Percentiles rank a stretch among this genome's conserved stretches.
These are phyloP conservation scores for Calonectria honghensis DNA, from an alignment of 2,329 filamentous ascomycete species.

Conservation along the genomic window DNA sequence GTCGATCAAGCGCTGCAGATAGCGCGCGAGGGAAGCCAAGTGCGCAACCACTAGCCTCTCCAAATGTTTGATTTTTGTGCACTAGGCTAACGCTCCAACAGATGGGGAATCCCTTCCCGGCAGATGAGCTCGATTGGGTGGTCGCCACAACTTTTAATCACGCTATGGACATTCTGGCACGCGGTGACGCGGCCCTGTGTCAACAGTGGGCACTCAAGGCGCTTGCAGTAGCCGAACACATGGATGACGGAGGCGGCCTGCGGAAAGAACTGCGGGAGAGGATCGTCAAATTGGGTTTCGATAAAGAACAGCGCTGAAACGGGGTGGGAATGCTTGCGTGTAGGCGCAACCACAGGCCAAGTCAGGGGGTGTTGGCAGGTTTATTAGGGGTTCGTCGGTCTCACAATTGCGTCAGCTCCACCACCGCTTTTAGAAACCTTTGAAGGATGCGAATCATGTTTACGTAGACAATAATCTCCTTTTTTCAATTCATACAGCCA, in stretches of 20 bases:
- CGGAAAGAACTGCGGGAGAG: constrained; percentile 66
- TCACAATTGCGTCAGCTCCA: constrained; percentile 10
- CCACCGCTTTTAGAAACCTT: constrained; percentile 4
- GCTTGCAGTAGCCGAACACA: constrained; percentile 75
- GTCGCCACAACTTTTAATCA: constrained; percentile 81
- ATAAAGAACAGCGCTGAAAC: constrained; percentile 26
- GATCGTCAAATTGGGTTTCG: constrained; percentile 63
- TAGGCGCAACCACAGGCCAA: not conserved
- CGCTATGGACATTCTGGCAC: constrained; percentile 78
- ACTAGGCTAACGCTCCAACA: constrained; percentile 31
- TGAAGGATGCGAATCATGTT: not conserved
- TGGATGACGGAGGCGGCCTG: constrained; percentile 71
- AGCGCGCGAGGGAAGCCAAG: constrained; percentile 69
- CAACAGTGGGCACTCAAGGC: constrained; percentile 78
- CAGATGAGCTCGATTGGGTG: constrained; percentile 85
- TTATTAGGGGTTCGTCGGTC: not conserved
- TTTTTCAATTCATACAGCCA: constrained; percentile 23
- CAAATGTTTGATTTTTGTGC: constrained; percentile 39
- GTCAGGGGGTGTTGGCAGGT: not conserved
- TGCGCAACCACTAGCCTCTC: constrained; percentile 50
- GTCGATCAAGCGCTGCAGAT: constrained; percentile 78
- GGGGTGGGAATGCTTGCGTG: not conserved
- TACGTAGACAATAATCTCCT: constrained; percentile 1
- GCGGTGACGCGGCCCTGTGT: constrained; percentile 72
- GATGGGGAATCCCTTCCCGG: constrained; percentile 73